Evolutionary conservation across 768 basidiomycete genomes (phyloP).

Genomic region (Hortiboletus campestris): DNA sequence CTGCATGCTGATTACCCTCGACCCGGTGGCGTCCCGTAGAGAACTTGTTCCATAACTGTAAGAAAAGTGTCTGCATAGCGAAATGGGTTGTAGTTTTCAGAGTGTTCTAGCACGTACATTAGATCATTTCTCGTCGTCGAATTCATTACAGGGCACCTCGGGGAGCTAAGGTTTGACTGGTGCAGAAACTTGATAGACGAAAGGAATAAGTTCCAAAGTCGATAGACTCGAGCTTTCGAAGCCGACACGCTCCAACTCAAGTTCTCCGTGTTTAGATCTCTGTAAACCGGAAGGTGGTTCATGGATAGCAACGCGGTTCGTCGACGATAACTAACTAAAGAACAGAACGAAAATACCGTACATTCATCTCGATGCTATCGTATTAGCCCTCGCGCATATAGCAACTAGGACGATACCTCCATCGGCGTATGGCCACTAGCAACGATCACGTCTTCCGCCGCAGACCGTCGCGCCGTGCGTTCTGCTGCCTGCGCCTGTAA

Average conservation of each 20-base stretch:
- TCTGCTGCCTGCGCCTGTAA: conserved; percentile 50
- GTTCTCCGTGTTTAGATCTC: background rate
- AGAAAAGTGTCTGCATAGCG: too few relatives aligned
- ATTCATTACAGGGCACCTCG: too few relatives aligned
- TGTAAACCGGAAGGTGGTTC: background rate
- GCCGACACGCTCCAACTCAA: background rate
- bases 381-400: background rate
- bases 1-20: background rate
- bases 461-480: conserved; percentile 36
- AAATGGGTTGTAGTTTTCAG: too few relatives aligned
- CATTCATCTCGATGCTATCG: background rate
- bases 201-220: background rate
- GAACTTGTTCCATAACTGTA: background rate
- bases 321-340: background rate
- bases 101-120: background rate
- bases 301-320: background rate
- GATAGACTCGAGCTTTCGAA: background rate
- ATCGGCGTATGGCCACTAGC: conserved; percentile 32
- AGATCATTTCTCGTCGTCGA: background rate
- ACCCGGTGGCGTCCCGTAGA: background rate
- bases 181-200: too few relatives aligned
- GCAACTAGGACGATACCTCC: conserved; percentile 24
- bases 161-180: too few relatives aligned
- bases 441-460: conserved; percentile 29
- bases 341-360: background rate